A percentile compares a stretch with the other conserved stretches of the same genome.
phyloP scores from a whole-genome alignment of 768 basidiomycete species.

The Phylloporus rhodoxanthus region DNA sequence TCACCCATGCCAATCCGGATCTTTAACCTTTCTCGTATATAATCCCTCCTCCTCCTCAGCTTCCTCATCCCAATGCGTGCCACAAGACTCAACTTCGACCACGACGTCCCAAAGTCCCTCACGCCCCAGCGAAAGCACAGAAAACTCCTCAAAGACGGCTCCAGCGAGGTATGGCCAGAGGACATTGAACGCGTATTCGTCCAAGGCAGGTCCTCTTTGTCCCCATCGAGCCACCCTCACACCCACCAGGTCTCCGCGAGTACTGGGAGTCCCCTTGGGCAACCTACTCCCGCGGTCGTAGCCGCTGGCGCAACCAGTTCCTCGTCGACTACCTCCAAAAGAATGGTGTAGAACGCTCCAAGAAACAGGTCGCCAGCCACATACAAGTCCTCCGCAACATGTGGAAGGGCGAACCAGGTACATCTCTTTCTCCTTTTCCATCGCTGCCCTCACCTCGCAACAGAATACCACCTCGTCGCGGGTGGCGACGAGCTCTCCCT shows the following conservation, averaged over 20 bases:
- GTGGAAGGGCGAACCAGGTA: constrained; percentile 82
- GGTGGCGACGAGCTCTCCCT: constrained; percentile 69
- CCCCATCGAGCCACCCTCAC: not conserved
- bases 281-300: constrained; percentile 71
- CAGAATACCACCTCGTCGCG: constrained; percentile 75
- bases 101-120: constrained; percentile 22
- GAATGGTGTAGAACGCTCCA: constrained; percentile 63
- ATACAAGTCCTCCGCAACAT: constrained; percentile 81
- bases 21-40: constrained; percentile 40
- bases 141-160: constrained; percentile 79
- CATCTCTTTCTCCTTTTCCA: constrained; percentile 9
- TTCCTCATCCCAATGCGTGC: constrained; percentile 22
- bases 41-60: constrained; percentile 18
- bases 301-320: constrained; percentile 79
- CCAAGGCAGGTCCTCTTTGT: constrained; percentile 40
- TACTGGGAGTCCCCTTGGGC: constrained; percentile 83
- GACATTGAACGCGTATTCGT: constrained; percentile 72
- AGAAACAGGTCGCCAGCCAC: constrained; percentile 88
- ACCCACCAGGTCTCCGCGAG: constrained; percentile 53
- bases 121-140: constrained; percentile 79
- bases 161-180: constrained; percentile 78
- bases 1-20: constrained; percentile 38
- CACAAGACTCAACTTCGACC: constrained; percentile 21
- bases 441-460: constrained; percentile 2
- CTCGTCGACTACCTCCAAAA: constrained; percentile 75